These are phyloP conservation scores for Nelumbo lutea DNA, from an alignment of 164 flowering plant species.

Conservation along the genomic window DNA sequence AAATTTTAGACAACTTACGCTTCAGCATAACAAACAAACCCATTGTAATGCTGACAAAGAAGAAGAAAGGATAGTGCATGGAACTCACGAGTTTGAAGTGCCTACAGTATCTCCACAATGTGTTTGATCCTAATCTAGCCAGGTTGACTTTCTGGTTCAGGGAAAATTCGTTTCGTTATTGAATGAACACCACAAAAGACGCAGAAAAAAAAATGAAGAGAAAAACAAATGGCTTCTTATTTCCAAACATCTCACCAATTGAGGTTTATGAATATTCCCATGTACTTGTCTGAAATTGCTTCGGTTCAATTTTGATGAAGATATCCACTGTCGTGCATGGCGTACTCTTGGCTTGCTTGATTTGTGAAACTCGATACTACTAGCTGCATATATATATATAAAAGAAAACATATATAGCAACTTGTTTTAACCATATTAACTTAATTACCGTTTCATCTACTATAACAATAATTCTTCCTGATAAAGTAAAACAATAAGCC, in stretches of 20 bases:
- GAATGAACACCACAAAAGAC: too few species aligned
- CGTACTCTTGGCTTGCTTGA: conserved; percentile 61
- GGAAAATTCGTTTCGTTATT: too few species aligned
- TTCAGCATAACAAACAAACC: background rate
- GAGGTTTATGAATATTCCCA: conserved; percentile 38
- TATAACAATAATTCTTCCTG: too few species aligned
- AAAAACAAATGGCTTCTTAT: background rate
- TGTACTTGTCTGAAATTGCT: conserved; percentile 45
- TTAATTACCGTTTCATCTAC: too few species aligned
- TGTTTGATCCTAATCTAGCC: conserved; percentile 55
- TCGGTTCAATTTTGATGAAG: conserved; percentile 43
- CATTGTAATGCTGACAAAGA: background rate
- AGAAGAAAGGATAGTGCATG: background rate
- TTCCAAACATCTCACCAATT: conserved; percentile 31
- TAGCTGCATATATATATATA: conserved; percentile 34
- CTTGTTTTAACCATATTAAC: background rate
- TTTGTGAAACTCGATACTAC: conserved; percentile 46
- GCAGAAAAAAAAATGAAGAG: too few species aligned
- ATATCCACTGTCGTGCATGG: conserved; percentile 50
- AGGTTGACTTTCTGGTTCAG: conserved; percentile 58
- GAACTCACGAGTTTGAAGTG: conserved; percentile 66
- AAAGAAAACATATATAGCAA: background rate
- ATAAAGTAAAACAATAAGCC: conserved; percentile 11
- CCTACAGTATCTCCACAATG: conserved; percentile 74
- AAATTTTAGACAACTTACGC: background rate